These are phyloP conservation scores for Globisporangium spiculum DNA, from an alignment of 352 stramenopile genomes.

Conservation along the genomic window DNA sequence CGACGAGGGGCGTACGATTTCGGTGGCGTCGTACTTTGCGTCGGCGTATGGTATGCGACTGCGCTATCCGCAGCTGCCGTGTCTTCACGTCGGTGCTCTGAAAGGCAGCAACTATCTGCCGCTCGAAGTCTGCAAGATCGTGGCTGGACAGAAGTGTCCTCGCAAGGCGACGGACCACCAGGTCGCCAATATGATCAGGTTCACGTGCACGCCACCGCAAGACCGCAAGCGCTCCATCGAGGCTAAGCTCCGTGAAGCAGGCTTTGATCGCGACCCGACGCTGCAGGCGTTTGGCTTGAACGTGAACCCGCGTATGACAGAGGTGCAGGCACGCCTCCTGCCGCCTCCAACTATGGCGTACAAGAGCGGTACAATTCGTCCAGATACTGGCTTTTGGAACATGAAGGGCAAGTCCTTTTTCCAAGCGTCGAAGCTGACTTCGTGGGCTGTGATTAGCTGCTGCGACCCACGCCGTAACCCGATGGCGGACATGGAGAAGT, in stretches of 20 bases:
- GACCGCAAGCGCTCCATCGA: slow-evolving; percentile 62
- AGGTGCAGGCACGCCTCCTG: slow-evolving; percentile 44
- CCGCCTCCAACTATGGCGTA: slow-evolving; percentile 53
- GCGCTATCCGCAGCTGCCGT: slow-evolving; percentile 70
- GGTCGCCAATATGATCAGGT: slow-evolving; percentile 80
- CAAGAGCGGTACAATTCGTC: slow-evolving; percentile 36
- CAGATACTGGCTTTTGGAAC: slow-evolving; percentile 67
- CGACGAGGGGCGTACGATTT: slow-evolving; percentile 41
- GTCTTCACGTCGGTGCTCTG: slow-evolving; percentile 70
- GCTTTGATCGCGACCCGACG: slow-evolving; percentile 51
- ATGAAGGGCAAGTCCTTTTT: slow-evolving; percentile 61
- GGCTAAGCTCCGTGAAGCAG: slow-evolving; percentile 50
- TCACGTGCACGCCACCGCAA: slow-evolving; percentile 55
- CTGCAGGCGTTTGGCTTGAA: slow-evolving; percentile 55
- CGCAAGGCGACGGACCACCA: slow-evolving; percentile 80
- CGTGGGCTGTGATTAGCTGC: slow-evolving; percentile 53
- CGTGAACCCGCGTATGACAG: slow-evolving; percentile 55
- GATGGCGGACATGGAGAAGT: slow-evolving; percentile 33
- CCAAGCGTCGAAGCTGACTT: slow-evolving; percentile 34
- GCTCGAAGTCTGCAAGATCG: slow-evolving; percentile 79
- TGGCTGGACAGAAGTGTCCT: slow-evolving; percentile 67
- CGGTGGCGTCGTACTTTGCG: slow-evolving; percentile 61
- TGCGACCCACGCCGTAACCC: slow-evolving; percentile 40
- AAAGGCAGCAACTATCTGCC: slow-evolving; percentile 80
- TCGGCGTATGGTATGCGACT: slow-evolving; percentile 48